Percentiles rank a stretch among this genome's conserved stretches.
Conservation (phyloP, 495 filamentous ascomycete species). For the Penicillium canariense region DNA sequence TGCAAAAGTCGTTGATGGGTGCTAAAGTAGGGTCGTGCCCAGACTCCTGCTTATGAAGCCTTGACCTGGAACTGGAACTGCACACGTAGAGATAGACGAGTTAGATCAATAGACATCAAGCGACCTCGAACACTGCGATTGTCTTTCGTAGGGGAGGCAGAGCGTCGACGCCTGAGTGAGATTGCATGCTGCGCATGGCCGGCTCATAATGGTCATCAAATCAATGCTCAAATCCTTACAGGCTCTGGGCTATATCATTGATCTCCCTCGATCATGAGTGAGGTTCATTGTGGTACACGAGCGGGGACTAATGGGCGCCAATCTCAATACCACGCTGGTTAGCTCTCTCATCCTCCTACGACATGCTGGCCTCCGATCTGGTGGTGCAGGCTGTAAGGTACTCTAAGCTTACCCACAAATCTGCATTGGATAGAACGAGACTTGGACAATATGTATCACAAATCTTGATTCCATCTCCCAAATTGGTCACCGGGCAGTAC, state of each 20-base stretch:
- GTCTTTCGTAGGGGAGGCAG: too few species aligned
- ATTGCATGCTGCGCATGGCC: neutral
- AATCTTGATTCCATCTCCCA: too few species aligned
- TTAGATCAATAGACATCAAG: neutral
- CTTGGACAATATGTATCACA: slow-evolving; percentile 4
- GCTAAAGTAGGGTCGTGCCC: slow-evolving; percentile 3
- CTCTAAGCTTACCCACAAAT: slow-evolving; percentile 39
- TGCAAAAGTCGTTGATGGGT: slow-evolving; percentile 18
- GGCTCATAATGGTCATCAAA: slow-evolving; percentile 15
- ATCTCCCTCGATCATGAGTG: neutral
- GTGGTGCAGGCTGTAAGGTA: slow-evolving; percentile 27
- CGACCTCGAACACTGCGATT: too few species aligned
- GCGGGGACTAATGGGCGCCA: slow-evolving; percentile 37
- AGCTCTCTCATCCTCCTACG: slow-evolving; percentile 28
- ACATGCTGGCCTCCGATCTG: slow-evolving; percentile 25
- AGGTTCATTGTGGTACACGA: slow-evolving; percentile 35
- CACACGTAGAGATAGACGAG: neutral
- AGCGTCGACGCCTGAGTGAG: neutral
- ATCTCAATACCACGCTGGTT: slow-evolving; percentile 31
- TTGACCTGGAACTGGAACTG: too few species aligned
- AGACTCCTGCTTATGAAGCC: neutral
- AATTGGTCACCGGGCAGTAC: too few species aligned
- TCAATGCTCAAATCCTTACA: slow-evolving; percentile 26
- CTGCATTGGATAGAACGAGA: slow-evolving; percentile 41
- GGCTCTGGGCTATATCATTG: slow-evolving; percentile 26